Percentiles rank a stretch among this genome's conserved stretches.
These are phyloP conservation scores for Neofusicoccum umdonicola DNA, from an alignment of 2,329 filamentous ascomycete genomes.

Conservation along the genomic window DNA sequence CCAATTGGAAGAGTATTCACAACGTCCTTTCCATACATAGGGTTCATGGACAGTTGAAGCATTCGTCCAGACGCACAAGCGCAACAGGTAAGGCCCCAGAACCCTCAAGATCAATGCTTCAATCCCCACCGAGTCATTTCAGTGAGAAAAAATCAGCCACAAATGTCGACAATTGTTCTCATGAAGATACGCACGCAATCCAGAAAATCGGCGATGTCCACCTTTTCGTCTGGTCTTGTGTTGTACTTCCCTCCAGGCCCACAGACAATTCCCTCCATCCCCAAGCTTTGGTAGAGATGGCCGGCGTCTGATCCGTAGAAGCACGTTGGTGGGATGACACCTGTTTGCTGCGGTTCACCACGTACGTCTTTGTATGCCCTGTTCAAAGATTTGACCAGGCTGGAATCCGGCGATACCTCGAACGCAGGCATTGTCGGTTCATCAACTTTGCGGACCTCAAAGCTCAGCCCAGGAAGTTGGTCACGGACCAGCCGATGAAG, in stretches of 20 bases:
- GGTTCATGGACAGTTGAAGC: no score
- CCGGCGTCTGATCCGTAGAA: background rate
- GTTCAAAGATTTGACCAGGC: background rate
- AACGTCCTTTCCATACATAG: no score
- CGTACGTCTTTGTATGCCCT: background rate
- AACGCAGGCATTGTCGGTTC: background rate
- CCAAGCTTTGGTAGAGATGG: background rate
- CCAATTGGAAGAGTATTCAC: no score
- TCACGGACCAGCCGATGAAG: background rate
- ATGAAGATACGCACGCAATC: background rate
- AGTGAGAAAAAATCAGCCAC: background rate
- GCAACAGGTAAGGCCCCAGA: no score
- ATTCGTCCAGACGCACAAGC: no score
- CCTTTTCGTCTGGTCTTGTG: background rate
- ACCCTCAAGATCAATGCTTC: no score
- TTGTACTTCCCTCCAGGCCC: background rate
- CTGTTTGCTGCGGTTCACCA: background rate
- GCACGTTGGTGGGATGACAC: background rate
- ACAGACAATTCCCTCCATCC: background rate
- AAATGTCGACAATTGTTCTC: background rate
- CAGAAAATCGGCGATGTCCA: background rate
- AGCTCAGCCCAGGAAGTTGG: background rate
- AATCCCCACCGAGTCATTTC: no score
- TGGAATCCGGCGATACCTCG: background rate
- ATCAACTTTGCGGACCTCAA: background rate